Conservation (phyloP, 2,329 filamentous ascomycete species). For the Xylaria digitata region DNA sequence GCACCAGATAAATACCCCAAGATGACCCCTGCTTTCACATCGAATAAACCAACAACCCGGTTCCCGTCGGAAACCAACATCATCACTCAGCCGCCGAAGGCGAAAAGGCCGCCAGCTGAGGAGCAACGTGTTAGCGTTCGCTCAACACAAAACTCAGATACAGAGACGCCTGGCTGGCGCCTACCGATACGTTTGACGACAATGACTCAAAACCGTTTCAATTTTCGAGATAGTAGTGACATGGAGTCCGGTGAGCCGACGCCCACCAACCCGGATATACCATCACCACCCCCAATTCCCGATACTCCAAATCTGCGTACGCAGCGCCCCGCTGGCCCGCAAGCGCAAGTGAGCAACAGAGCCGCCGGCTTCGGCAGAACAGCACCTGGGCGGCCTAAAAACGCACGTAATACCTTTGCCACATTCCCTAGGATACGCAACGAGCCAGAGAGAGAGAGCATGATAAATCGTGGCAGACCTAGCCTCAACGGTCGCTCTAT, state of each 20-base stretch:
- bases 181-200: conserved; percentile 25
- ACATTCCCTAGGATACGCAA: conserved; percentile 47
- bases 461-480: conserved; percentile 30
- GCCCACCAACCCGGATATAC: conserved; percentile 18
- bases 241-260: conserved; percentile 44
- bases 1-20: conserved; percentile 18
- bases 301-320: conserved; percentile 40
- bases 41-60: conserved; percentile 10
- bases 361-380: conserved; percentile 1
- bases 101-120: conserved; percentile 14
- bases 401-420: conserved; percentile 44
- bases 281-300: conserved; percentile 39
- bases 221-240: conserved; percentile 49
- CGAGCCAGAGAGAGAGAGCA: conserved; percentile 37
- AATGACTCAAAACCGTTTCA: conserved; percentile 42
- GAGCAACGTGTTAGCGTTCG: conserved; percentile 34
- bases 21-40: conserved; percentile 9
- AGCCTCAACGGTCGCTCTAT: not conserved
- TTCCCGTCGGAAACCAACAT: not conserved
- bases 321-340: conserved; percentile 2
- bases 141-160: conserved; percentile 29
- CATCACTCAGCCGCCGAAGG: conserved; percentile 28
- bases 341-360: conserved; percentile 14
- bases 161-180: conserved; percentile 15
- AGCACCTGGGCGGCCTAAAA: conserved; percentile 39